Conservation (phyloP, 208 protist genomes). For the Leishmania tarentolae region DNA sequence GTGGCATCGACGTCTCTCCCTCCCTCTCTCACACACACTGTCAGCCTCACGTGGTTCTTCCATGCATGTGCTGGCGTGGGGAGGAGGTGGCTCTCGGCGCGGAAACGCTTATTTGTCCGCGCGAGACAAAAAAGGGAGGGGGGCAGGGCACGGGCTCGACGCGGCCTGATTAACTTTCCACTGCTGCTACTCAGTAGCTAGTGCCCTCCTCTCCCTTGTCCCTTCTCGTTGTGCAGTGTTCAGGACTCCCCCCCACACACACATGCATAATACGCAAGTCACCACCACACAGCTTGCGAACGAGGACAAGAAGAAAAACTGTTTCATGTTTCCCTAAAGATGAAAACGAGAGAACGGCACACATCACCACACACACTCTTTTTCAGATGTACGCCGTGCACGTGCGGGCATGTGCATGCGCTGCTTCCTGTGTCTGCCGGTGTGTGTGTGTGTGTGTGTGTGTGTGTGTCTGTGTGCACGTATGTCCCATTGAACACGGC, state of each 20-base stretch:
- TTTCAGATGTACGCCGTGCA: background rate
- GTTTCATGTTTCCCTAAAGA: too few species aligned
- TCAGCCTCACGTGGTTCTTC: background rate
- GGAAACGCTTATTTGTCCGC: background rate
- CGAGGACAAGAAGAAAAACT: too few species aligned
- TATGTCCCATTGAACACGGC: background rate
- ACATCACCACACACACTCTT: too few species aligned
- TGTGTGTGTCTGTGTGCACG: background rate
- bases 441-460: background rate
- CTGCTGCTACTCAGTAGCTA: slow-evolving; percentile 11
- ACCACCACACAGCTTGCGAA: too few species aligned
- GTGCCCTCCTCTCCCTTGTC: slow-evolving; percentile 19
- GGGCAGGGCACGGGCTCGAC: background rate
- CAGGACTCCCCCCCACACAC: background rate
- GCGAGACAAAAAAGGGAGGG: background rate
- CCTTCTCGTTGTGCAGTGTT: slow-evolving; percentile 1
- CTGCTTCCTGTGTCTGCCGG: background rate
- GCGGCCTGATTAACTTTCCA: background rate
- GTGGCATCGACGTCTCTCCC: background rate
- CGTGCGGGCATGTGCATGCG: background rate
- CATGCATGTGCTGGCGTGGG: background rate
- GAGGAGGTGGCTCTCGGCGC: background rate
- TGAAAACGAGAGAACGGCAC: too few species aligned
- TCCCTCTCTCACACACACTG: too few species aligned
- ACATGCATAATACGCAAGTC: background rate